Conservation (phyloP, 2,329 filamentous ascomycete genomes). For the Colletotrichum tabaci region DNA sequence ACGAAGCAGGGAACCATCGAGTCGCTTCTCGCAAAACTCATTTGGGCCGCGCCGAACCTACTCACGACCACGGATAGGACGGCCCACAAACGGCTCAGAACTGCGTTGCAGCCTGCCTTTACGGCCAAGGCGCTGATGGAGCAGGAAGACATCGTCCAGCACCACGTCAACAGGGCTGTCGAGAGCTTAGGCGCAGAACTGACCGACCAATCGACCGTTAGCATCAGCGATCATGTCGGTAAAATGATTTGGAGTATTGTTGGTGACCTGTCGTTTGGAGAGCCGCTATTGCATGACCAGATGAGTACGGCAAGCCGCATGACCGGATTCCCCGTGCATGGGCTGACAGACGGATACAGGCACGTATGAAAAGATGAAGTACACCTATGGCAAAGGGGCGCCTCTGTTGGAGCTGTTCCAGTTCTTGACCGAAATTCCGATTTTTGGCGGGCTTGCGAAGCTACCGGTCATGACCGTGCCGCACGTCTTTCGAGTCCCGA, state of each 20-base stretch:
- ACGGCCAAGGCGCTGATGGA: constrained; percentile 32
- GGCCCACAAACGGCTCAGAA: constrained; percentile 24
- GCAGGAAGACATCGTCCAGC: constrained; percentile 29
- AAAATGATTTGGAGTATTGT: constrained; percentile 32
- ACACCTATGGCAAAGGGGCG: neutral
- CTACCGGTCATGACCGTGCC: constrained; percentile 21
- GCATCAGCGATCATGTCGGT: constrained; percentile 17
- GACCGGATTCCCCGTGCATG: too few species aligned
- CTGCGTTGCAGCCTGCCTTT: constrained; percentile 22
- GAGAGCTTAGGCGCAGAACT: neutral
- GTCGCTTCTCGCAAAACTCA: constrained; percentile 8
- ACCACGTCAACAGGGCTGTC: constrained; percentile 6
- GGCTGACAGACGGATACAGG: neutral
- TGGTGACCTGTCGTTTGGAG: constrained; percentile 23
- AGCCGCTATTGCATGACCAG: constrained; percentile 30
- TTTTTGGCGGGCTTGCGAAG: constrained; percentile 23
- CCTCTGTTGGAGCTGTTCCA: constrained; percentile 29
- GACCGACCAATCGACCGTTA: neutral
- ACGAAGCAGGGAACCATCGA: constrained; percentile 30
- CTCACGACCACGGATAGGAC: constrained; percentile 10
- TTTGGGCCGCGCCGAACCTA: constrained; percentile 29
- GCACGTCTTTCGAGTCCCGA: constrained; percentile 29
- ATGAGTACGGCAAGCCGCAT: constrained; percentile 14
- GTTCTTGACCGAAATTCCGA: constrained; percentile 15
- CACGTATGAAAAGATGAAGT: constrained; percentile 25